Base-by-base conservation (phyloP, 148 eudicot species). In the Silene conica region DNA sequence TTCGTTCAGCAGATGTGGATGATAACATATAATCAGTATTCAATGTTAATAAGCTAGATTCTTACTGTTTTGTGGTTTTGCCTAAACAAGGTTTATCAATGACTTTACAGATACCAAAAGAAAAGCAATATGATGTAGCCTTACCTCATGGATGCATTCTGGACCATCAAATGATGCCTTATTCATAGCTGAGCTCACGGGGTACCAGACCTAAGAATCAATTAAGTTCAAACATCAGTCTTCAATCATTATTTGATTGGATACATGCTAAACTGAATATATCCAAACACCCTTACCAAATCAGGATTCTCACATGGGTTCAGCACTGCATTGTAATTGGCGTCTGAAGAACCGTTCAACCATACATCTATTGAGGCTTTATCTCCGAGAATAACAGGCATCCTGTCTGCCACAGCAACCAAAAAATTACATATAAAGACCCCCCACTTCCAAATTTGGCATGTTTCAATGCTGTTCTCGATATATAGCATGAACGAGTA, bases 121-220 rank as follows among this genome's bases (percentile, higher is more conserved):
- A 65, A 41, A 75, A 15, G 57, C 46, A 21, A 75, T 72, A 45
- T 60, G 23, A 80, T 45, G 46, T 31, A 74, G 8, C 16, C 63
- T 54, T 77, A 96, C 99, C 97, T 96, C 97, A 73, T 83, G 88
- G 78, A 92, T 83, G 87, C 99, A 96, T 73, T 96, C 99, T 50
- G 99, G 96, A 67, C 94, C 90, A 76, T 92, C 92, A 76, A 87
- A 92, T 56, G 97, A 84, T 73, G 90, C 83, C 73, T 92, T 96
- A 46, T 93, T 93, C 86, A 96, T 89, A 56, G 88, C 96, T 63
- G 90, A 71, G 43, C 95, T 84, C 76, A 96, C 99, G 1, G 99
- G 94, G 65, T 90, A 87, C 97, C 99, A 96, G n/a, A 64, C 86
- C 99, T 96, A 81, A 9, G 74, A 77, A 46, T 56, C 19, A 60